Base-by-base conservation (phyloP, 2,329 filamentous ascomycete species). In the Parascedosporium putredinis region DNA sequence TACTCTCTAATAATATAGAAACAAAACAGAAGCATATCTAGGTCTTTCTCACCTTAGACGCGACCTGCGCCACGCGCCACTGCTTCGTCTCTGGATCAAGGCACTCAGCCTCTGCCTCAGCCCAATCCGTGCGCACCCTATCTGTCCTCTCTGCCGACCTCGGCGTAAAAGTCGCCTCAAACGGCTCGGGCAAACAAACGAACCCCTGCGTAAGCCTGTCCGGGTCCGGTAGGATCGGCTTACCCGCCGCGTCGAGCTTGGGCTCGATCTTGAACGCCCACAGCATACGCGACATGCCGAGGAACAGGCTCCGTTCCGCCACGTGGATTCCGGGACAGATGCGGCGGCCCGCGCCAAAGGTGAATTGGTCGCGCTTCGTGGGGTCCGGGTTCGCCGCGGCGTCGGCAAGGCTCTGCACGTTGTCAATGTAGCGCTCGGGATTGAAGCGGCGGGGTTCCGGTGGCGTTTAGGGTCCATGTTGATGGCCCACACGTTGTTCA, bases 251-350 rank as follows among this genome's bases (percentile, higher is more conserved):
- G 23, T 55, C 54, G 2, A 58, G 50, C 1, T 61, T 57, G 34
- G 52, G 42, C 20, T 51, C 47, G 16, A 72, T 63, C 42, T 71
- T 56, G 54, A 72, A 75, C 1, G 66, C 68, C 71, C 73, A 76
- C 25, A 75, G 57, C 20, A 77, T 63, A 3, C 71, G 64, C 3
- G 72, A 64, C 27, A 75, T 68, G 10, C 59, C 67, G 7, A 77
- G 61, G 54, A 72, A 75, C 12, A 78, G 55, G 8, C 64, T 67
- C 4, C 69, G 67, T 50, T 74, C 70, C 0, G 74, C 74, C 2
- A 81, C 64, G 49, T 78, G 73, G 25, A 76, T 74, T 0, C 78
- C 79, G 3, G 73, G 76, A 58, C 79, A 83, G 40, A 80, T 69
- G 23, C 78, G 67, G 5, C 77, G 66, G 2, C 78, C 77, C 7